phyloP scores from a whole-genome alignment of 768 basidiomycete genomes.

The Boletus insuetus region DNA sequence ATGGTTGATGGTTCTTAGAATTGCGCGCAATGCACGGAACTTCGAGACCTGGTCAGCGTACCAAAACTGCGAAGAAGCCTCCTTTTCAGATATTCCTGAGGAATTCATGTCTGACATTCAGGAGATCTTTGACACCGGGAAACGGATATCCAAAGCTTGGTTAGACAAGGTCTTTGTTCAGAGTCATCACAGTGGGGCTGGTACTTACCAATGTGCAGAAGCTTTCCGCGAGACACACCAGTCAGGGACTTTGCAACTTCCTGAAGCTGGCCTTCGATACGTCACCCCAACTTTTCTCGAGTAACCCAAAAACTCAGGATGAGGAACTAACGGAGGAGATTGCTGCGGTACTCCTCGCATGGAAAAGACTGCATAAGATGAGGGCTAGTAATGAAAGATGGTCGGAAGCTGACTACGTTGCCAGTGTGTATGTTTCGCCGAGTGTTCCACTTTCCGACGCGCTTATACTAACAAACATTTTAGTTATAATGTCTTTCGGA shows the following conservation, averaged over 20 bases:
- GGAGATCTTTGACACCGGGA: constrained; percentile 38
- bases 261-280: constrained; percentile 31
- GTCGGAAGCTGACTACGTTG: constrained; percentile 54
- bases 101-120: constrained; percentile 36
- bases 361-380: constrained; percentile 45
- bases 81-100: constrained; percentile 43
- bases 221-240: background rate
- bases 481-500: constrained; percentile 51
- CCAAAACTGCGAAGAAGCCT: constrained; percentile 50
- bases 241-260: constrained; percentile 21
- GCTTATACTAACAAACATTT: background rate
- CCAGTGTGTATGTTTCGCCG: constrained; percentile 45
- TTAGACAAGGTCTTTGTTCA: constrained; percentile 34
- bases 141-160: constrained; percentile 42
- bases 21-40: constrained; percentile 45
- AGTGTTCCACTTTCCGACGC: background rate
- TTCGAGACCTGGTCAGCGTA: constrained; percentile 53
- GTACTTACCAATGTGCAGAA: constrained; percentile 9
- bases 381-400: constrained; percentile 43
- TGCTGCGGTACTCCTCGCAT: constrained; percentile 41
- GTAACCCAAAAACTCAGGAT: constrained; percentile 15
- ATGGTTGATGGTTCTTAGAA: constrained; percentile 31
- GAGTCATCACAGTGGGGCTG: background rate
- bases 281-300: constrained; percentile 41
- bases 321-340: constrained; percentile 37